Evolutionary conservation across 2,329 filamentous ascomycete genomes (phyloP), one percentile per base, ranked within the genome.

Genomic region (Pseudomassariella vexata): DNA sequence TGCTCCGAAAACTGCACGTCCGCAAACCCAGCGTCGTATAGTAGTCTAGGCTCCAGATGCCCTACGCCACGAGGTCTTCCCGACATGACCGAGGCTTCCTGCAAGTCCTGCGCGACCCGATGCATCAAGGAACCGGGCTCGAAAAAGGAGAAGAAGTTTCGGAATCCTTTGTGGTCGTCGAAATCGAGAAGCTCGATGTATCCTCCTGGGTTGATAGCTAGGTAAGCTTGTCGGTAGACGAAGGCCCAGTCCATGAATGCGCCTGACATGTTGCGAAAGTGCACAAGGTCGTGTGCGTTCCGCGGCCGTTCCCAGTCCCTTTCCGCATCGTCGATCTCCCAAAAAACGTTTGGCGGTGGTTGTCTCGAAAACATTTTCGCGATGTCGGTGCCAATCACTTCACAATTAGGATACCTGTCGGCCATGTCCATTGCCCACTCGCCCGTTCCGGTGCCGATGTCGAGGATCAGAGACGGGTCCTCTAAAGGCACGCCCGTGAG

Each of bases 371-470:
- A 72, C 29, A 76, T 72, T 37, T 73, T 71, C 11, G 71, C 69
- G 35, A 76, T 74, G 41, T 78, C 73, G 24, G 70, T 75, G 15
- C 73, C 73, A 5, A 72, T 67, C 5, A 78, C 69, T 42, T 77
- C 71, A 45, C 70, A 74, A 19, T 62, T 52, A 5, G 70, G 70
- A 43, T 62, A 70, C 19, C 59, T 44, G 46, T 76, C 72, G 10
- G 68, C 72, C 59, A 77, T 70, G 38, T 65, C 65, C 30, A 67
- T 65, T 4, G 62, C 62, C 65, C 64, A 67, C 40, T 66, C 63
- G 11, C 75, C 75, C 3, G 72, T 73, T 24, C 73, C 75, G 6
- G 71, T 76, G 19, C 76, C 75, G 31, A 79, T 65, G 46, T 80
- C 76, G 14, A 80, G 60, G 19, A 79, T 63, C 32, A 59, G 51